These are phyloP conservation scores for Xylaria arbuscula DNA, from an alignment of 2,329 filamentous ascomycete species.

Conservation along the genomic window DNA sequence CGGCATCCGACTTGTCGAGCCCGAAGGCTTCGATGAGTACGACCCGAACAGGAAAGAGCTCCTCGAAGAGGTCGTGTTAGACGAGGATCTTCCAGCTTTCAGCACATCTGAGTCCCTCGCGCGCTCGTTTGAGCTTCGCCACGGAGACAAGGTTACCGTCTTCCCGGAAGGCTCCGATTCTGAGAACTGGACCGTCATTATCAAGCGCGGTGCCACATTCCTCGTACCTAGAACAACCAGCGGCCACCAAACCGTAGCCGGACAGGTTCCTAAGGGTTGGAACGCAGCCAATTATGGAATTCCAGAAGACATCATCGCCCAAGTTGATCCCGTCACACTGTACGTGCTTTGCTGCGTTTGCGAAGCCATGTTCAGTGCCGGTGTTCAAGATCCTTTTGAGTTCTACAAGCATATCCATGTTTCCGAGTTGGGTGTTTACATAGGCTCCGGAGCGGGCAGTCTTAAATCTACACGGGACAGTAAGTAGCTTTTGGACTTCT, in stretches of 20 bases:
- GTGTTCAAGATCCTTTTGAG: conserved; percentile 99
- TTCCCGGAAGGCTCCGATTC: conserved; percentile 89
- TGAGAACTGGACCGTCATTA: conserved; percentile 90
- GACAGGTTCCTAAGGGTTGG: conserved; percentile 97
- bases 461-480: conserved; percentile 47
- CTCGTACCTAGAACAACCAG: conserved; percentile 96
- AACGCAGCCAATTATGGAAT: conserved; percentile 95
- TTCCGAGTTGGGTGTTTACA: conserved; percentile 96
- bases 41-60: conserved; percentile 98
- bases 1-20: conserved; percentile 96
- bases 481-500: conserved; percentile 18
- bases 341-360: conserved; percentile 94
- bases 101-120: conserved; percentile 97
- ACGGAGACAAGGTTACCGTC: conserved; percentile 95
- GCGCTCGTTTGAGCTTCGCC: conserved; percentile 95
- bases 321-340: conserved; percentile 95
- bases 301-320: conserved; percentile 95
- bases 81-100: conserved; percentile 96
- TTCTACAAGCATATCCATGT: conserved; percentile 99
- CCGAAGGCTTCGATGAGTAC: conserved; percentile 95
- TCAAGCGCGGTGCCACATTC: conserved; percentile 94
- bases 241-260: conserved; percentile 96
- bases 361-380: conserved; percentile 87
- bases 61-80: conserved; percentile 95
- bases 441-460: conserved; percentile 98